Evolutionary conservation across 2,329 filamentous ascomycete species (phyloP), one percentile per base, ranked within the genome.

Genomic region (Monascus ruber): DNA sequence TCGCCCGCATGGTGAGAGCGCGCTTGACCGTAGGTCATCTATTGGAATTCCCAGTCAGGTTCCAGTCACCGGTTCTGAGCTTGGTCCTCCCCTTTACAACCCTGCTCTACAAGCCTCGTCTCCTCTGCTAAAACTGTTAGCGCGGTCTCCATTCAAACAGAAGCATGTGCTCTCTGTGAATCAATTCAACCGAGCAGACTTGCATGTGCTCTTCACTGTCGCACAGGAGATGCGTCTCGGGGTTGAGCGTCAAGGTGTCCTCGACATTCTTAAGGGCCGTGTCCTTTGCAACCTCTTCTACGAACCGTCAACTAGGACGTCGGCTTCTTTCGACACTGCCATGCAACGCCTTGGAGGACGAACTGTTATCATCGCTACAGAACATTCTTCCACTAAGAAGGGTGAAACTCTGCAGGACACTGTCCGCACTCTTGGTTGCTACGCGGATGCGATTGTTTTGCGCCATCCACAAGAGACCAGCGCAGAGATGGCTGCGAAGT

Each of bases 301-400:
- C 64, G 91, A 98, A 72, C 91, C 91, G 2, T 96, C 89, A 1
- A 98, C 91, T 2, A 78, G 91, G 39, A 98, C 91, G 4, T 95
- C 89, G 8, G 79, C 85, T 31, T 98, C 91, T 3, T 98, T 98
- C 54, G 91, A 98, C 58, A 85, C 89, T 41, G 91, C 91, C 33
- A 98, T 98, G 91, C 93, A 98, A 72, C 83, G 93, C 38, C 81
- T 98, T 4, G 91, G 91, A 50, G 91, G 91, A 35, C 77, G 86
- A 36, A 89, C 83, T 3, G 75, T 98, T 39, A 73, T 81, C 38
- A 81, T 96, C 56, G 73, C 86, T 32, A 93, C 89, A 2, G 76
- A 80, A 5, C 78, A 85, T 51, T 95, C 89, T 2, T 94, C 85
- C 9, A 88, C 88, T 4, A 77, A 88, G 64, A 98, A 98, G 74